These are phyloP conservation scores for Astrothelium macrocarpum DNA, from an alignment of 495 filamentous ascomycete genomes.

Conservation along the genomic window DNA sequence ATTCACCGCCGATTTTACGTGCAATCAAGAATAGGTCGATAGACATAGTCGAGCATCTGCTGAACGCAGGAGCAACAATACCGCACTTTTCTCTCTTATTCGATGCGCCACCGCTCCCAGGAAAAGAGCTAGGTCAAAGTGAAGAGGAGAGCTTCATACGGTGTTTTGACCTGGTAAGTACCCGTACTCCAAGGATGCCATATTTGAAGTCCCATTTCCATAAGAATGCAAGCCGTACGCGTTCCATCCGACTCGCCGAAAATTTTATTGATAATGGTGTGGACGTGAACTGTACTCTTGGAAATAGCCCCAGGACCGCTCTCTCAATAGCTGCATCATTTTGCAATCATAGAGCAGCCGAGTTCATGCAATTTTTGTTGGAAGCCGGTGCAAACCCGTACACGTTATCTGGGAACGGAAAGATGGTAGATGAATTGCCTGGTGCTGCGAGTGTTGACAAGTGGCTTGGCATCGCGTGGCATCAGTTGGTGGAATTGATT, in stretches of 20 bases:
- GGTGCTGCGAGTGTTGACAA: background rate
- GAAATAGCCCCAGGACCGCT: background rate
- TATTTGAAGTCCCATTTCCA: too few species aligned
- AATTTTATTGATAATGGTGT: background rate
- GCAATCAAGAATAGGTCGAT: background rate
- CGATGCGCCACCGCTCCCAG: background rate
- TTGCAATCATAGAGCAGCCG: background rate
- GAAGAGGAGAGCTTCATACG: too few species aligned
- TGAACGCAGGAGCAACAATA: background rate
- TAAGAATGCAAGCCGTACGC: background rate
- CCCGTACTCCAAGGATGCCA: too few species aligned
- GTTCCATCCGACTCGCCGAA: background rate
- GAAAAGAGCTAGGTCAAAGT: too few species aligned
- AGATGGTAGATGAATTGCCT: background rate
- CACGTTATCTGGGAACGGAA: background rate
- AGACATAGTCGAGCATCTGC: background rate
- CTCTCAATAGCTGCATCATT: background rate
- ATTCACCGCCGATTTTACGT: background rate
- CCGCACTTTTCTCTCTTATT: background rate
- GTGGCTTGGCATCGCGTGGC: background rate
- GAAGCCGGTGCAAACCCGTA: background rate
- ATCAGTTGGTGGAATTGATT: too few species aligned
- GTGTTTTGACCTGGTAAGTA: too few species aligned
- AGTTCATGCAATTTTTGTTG: background rate
- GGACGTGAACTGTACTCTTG: background rate